phyloP scores from a whole-genome alignment of 257 asterid species.

The Nicotiana obtusifolia region DNA sequence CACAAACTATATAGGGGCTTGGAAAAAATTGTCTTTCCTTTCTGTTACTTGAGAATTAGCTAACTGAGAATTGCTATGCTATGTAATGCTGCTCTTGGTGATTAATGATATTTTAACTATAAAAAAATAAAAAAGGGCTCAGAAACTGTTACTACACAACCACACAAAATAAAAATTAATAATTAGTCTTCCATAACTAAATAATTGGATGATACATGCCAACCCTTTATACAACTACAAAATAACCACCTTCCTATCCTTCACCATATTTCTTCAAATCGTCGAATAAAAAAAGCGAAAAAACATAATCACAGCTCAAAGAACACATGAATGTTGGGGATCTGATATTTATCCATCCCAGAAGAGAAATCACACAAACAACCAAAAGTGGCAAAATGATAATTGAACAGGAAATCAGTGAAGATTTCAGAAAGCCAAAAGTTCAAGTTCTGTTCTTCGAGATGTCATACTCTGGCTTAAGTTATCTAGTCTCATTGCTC shows the following conservation, averaged over 20 bases:
- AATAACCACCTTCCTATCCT: background rate
- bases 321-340: background rate
- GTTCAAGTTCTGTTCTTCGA: constrained; percentile 1
- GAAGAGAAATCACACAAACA: background rate
- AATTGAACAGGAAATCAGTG: background rate
- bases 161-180: background rate
- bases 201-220: constrained; percentile 9
- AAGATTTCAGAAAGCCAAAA: background rate
- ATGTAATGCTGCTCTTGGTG: too few relatives aligned
- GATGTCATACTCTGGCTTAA: background rate
- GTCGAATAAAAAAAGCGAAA: background rate
- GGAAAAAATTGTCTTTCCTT: too few relatives aligned
- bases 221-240: constrained; percentile 8
- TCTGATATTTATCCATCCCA: background rate
- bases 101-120: too few relatives aligned
- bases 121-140: background rate
- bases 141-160: background rate
- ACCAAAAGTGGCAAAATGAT: background rate
- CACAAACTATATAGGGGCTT: too few relatives aligned
- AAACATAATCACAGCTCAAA: background rate
- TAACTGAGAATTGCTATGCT: too few relatives aligned
- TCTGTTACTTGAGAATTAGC: too few relatives aligned
- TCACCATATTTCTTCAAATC: background rate
- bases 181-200: background rate
- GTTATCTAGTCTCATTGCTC: constrained; percentile 6